Percentiles rank a stretch among this genome's conserved stretches.
These are phyloP conservation scores for Ambispora gerdemannii DNA, from an alignment of 192 early-diverging fungal species.

Conservation along the genomic window DNA sequence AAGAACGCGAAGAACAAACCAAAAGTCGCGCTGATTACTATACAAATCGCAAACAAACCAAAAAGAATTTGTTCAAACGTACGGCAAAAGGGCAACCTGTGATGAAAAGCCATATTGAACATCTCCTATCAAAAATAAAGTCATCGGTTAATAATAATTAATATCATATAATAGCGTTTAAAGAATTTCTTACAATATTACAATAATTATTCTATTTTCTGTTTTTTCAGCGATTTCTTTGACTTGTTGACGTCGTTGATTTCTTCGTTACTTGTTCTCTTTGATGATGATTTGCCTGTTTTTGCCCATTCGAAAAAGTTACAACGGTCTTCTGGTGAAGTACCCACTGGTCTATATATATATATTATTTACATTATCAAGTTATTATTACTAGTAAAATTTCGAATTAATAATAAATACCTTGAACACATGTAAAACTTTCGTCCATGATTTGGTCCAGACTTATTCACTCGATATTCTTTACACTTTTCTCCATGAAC, in stretches of 20 bases:
- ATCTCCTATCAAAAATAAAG: background rate
- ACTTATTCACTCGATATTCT: slow-evolving; percentile 64
- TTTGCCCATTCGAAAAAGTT: slow-evolving; percentile 36
- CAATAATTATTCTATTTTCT: background rate
- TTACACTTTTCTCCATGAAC: slow-evolving; percentile 61
- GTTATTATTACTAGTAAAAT: background rate
- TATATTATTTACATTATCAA: background rate
- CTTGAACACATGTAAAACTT: slow-evolving; percentile 65
- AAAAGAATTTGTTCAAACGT: slow-evolving; percentile 3
- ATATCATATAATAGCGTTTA: background rate
- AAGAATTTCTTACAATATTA: background rate
- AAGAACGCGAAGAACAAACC: background rate
- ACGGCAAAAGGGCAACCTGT: slow-evolving; percentile 4
- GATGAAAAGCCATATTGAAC: slow-evolving; percentile 12
- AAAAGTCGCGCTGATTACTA: background rate
- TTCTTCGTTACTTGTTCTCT: background rate
- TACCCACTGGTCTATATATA: slow-evolving; percentile 30
- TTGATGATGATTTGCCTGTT: background rate
- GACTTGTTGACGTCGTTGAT: background rate
- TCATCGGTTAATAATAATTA: background rate
- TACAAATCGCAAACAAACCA: background rate
- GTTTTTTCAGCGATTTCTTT: background rate
- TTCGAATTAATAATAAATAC: slow-evolving; percentile 37
- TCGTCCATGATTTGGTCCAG: slow-evolving; percentile 67
- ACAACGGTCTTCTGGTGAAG: slow-evolving; percentile 29